phyloP scores from a whole-genome alignment of 257 asterid species.

The Fraxinus excelsior region DNA sequence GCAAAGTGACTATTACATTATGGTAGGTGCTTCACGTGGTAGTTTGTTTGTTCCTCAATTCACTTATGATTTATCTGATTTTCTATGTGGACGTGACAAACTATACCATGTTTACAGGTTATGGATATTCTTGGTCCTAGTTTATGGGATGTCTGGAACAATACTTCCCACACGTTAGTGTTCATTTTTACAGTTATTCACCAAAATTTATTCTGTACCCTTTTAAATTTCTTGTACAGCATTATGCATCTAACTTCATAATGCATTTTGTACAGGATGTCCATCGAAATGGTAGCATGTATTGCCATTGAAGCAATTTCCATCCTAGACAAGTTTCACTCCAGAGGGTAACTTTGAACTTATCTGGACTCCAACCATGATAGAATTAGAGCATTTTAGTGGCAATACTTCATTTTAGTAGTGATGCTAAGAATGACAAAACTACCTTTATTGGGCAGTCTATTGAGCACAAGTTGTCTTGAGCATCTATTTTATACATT shows the following conservation, averaged over 20 bases:
- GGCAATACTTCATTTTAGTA: slow-evolving; percentile 1
- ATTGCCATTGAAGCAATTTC: slow-evolving; percentile 36
- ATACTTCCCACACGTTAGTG: slow-evolving; percentile 27
- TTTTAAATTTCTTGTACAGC: neutral
- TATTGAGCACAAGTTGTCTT: neutral
- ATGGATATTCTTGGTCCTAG: slow-evolving; percentile 35
- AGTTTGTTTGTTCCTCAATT: neutral
- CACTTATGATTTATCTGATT: neutral
- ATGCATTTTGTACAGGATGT: slow-evolving; percentile 21
- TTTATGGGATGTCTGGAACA: slow-evolving; percentile 37
- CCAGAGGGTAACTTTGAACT: slow-evolving; percentile 22
- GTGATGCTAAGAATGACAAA: neutral
- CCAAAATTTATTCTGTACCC: neutral
- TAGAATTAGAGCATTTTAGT: slow-evolving; percentile 9
- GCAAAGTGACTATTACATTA: slow-evolving; percentile 41
- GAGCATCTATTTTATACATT: neutral
- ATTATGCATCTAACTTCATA: neutral
- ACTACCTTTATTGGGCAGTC: neutral
- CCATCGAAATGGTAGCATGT: slow-evolving; percentile 35
- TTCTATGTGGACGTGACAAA: neutral
- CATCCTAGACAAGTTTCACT: slow-evolving; percentile 31
- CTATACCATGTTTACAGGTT: neutral
- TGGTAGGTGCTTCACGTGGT: slow-evolving; percentile 35
- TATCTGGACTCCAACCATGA: slow-evolving; percentile 9
- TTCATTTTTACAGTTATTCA: neutral